Conservation (phyloP, 352 stramenopile species). For the Phytophthora pisi region DNA sequence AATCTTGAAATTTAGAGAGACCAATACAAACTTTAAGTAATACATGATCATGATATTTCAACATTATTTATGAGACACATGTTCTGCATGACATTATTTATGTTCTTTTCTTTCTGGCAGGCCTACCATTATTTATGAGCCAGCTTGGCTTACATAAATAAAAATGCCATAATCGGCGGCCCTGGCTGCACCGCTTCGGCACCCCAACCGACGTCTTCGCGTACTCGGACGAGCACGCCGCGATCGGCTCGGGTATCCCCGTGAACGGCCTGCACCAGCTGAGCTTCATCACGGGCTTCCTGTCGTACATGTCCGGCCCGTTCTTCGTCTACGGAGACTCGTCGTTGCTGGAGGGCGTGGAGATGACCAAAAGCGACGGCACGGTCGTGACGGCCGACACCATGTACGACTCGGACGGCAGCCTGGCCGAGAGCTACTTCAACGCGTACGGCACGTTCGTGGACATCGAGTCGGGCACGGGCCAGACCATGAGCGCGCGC, state of each 20-base stretch:
- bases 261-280: slow-evolving; percentile 72
- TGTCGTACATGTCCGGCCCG: slow-evolving; percentile 74
- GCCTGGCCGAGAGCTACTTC: slow-evolving; percentile 49
- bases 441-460: slow-evolving; percentile 63
- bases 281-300: slow-evolving; percentile 69
- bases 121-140: no score
- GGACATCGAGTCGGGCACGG: slow-evolving; percentile 71
- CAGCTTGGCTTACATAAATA: no score
- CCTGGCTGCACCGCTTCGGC: slow-evolving; percentile 62
- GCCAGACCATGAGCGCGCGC: slow-evolving; percentile 70
- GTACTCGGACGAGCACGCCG: slow-evolving; percentile 34
- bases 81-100: no score
- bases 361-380: slow-evolving; percentile 67
- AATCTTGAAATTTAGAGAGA: no score
- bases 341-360: slow-evolving; percentile 46
- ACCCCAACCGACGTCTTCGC: slow-evolving; percentile 46
- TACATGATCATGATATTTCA: no score
- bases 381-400: slow-evolving; percentile 37
- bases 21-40: no score
- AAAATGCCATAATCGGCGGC: no score
- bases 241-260: slow-evolving; percentile 51
- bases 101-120: no score
- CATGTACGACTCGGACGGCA: slow-evolving; percentile 55
- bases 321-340: slow-evolving; percentile 69
- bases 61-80: no score